A percentile compares a stretch with the other conserved stretches of the same genome.
phyloP scores from a whole-genome alignment of 257 asterid genomes.

The Buddleja alternifolia region DNA sequence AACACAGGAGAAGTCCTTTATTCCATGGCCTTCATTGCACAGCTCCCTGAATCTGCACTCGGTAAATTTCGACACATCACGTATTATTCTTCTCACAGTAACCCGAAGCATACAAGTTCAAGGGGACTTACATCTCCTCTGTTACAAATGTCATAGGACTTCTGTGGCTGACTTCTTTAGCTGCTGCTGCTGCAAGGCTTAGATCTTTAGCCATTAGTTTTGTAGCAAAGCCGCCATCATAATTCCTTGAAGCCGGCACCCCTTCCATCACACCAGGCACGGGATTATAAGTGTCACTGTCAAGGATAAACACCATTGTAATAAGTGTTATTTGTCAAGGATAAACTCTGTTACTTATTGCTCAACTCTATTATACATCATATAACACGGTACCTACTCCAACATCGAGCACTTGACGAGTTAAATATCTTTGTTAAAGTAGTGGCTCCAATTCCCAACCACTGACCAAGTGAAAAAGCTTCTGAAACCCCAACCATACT shows the following conservation, averaged over 20 bases:
- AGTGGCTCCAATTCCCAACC: constrained; percentile 68
- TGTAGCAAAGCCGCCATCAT: constrained; percentile 86
- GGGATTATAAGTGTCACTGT: constrained; percentile 89
- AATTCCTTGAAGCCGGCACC: constrained; percentile 87
- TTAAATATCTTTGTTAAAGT: constrained; percentile 80
- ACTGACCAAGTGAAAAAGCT: constrained; percentile 91
- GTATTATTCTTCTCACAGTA: too few species aligned
- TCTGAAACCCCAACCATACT: constrained; percentile 98
- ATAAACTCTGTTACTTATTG: too few species aligned
- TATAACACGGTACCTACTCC: constrained; percentile 80
- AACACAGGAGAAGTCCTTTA: constrained; percentile 82
- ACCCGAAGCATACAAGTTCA: not conserved
- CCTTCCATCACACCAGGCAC: constrained; percentile 99
- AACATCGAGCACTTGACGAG: constrained; percentile 95
- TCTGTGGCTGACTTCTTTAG: constrained; percentile 56
- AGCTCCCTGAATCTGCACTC: constrained; percentile 69
- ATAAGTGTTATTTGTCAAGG: too few species aligned
- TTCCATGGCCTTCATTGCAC: constrained; percentile 61
- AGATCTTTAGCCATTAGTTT: constrained; percentile 96
- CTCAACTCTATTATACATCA: not conserved
- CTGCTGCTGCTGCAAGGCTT: constrained; percentile 71
- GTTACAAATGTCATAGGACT: constrained; percentile 69
- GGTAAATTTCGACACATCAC: too few species aligned
- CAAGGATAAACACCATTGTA: not conserved
- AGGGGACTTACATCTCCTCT: constrained; percentile 65